phyloP scores from a whole-genome alignment of 768 basidiomycete species.

The Macrolepiota dolichaula region DNA sequence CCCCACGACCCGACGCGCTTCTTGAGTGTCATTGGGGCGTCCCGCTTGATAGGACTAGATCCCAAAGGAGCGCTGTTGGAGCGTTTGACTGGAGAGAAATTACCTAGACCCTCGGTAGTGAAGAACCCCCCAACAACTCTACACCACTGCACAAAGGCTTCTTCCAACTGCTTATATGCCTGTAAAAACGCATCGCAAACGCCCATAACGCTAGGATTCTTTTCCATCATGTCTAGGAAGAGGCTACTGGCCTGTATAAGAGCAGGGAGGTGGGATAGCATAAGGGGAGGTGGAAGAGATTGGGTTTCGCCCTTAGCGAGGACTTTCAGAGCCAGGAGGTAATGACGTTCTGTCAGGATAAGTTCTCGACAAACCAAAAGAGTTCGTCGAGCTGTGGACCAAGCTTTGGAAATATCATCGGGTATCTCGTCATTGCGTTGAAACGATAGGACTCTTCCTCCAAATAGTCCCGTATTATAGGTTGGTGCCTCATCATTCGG shows the following conservation, averaged over 20 bases:
- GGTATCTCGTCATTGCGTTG: neutral
- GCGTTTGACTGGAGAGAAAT: neutral
- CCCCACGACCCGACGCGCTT: slow-evolving; percentile 19
- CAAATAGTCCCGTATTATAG: neutral
- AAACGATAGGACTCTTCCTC: neutral
- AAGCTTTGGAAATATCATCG: slow-evolving; percentile 15
- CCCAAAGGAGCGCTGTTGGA: slow-evolving; percentile 1
- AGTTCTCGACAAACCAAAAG: slow-evolving; percentile 39
- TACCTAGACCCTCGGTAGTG: neutral
- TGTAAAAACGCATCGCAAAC: slow-evolving; percentile 57
- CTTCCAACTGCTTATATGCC: slow-evolving; percentile 46
- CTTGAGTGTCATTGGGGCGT: neutral
- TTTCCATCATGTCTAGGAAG: slow-evolving; percentile 44
- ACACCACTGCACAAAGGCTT: slow-evolving; percentile 59
- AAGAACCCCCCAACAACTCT: slow-evolving; percentile 39
- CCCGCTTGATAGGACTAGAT: neutral
- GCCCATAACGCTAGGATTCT: slow-evolving; percentile 63
- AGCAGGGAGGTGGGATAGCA: slow-evolving; percentile 47
- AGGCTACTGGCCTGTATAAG: slow-evolving; percentile 49
- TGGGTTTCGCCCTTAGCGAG: slow-evolving; percentile 33
- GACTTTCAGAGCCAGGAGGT: slow-evolving; percentile 31
- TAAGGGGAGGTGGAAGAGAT: slow-evolving; percentile 45
- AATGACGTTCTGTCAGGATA: slow-evolving; percentile 41
- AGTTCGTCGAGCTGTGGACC: slow-evolving; percentile 34
- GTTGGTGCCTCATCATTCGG: slow-evolving; percentile 20